Evolutionary conservation across 176 grass and related monocot genomes (phyloP), one percentile per base, ranked within the genome.

Genomic region (Guadua angustifolia): DNA sequence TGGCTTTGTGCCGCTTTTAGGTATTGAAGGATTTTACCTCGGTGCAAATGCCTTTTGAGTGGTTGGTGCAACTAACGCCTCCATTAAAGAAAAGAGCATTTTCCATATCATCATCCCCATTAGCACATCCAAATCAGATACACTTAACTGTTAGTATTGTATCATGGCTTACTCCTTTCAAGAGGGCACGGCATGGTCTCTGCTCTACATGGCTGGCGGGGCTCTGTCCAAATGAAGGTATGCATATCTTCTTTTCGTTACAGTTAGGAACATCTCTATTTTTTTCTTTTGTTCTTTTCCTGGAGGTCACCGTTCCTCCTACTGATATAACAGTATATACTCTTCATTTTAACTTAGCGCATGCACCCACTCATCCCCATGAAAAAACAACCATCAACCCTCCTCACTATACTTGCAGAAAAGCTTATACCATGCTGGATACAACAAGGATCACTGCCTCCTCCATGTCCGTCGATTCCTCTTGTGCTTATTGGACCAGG

Each of bases 1-100:
- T 65, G 26, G 17, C 75, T 78, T 79, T 64, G 8, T 77, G 32
- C 13, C 74, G 38, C 55, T 74, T 91, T 67, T 71, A 98, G 93
- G 87, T 95, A 69, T 74, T 95, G 86, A 91, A 98, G 74, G 95
- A 95, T 87, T 98, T 98, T 82, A 87, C 93, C 59, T 98, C 91
- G 0, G 92, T 95, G 74, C 86, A 90, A 59, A 92, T 95, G 89
- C 89, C 95, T 86, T 95, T 98, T 83, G 95, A 98, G 82, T 95
- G 95, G 95, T 67, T 98, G 77, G 93, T 93, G 49, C 95, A 95
- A 77, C 87, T 98, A 66, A 92, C 92, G 19, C 95, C 95, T 87
- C 91, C 93, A 33, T 74, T 98, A 75, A 95, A 93, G 85, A 98
- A 93, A 88, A 90, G 95, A 87, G 91, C 93, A 13, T 98, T 93